A percentile compares a stretch with the other conserved stretches of the same genome.
Conservation (phyloP, 106 monocot species). For the Dioscorea dumetorum region DNA sequence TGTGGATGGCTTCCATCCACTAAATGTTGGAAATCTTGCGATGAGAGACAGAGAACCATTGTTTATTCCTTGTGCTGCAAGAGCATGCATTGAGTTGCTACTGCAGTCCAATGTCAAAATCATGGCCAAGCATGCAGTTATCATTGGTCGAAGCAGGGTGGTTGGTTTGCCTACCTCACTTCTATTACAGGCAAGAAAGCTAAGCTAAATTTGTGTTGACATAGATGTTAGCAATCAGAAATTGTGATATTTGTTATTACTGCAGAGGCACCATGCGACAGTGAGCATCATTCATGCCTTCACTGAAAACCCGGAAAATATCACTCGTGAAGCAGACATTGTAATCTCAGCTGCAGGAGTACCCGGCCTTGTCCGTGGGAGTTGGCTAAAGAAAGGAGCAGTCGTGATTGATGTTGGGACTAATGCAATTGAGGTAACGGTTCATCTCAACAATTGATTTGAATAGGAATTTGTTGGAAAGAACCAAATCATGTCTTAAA, state of each 20-base stretch:
- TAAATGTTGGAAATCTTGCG: conserved; percentile 95
- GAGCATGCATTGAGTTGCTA: conserved; percentile 81
- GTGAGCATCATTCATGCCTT: conserved; percentile 82
- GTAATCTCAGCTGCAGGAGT: conserved; percentile 93
- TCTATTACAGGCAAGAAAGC: conserved; percentile 64
- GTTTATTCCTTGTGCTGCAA: conserved; percentile 89
- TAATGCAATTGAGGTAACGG: conserved; percentile 73
- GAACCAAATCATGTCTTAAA: not conserved
- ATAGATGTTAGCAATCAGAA: not conserved
- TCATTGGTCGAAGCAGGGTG: conserved; percentile 85
- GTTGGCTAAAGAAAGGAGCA: conserved; percentile 78
- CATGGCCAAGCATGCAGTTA: conserved; percentile 63
- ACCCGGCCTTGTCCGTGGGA: conserved; percentile 60
- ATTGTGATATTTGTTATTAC: conserved; percentile 10
- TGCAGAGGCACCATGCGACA: conserved; percentile 93
- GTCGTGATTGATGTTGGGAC: conserved; percentile 94
- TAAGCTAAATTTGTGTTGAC: not conserved
- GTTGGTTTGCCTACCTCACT: conserved; percentile 83
- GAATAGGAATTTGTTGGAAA: not conserved
- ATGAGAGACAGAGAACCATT: conserved; percentile 65
- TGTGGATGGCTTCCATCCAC: conserved; percentile 95
- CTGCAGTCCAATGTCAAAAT: conserved; percentile 50
- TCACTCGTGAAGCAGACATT: conserved; percentile 76
- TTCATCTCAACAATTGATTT: not conserved
- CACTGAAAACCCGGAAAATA: conserved; percentile 65